Percentiles rank a stretch among this genome's conserved stretches.
Conservation (phyloP, 208 protist species). For the Acanthamoeba royreba region DNA sequence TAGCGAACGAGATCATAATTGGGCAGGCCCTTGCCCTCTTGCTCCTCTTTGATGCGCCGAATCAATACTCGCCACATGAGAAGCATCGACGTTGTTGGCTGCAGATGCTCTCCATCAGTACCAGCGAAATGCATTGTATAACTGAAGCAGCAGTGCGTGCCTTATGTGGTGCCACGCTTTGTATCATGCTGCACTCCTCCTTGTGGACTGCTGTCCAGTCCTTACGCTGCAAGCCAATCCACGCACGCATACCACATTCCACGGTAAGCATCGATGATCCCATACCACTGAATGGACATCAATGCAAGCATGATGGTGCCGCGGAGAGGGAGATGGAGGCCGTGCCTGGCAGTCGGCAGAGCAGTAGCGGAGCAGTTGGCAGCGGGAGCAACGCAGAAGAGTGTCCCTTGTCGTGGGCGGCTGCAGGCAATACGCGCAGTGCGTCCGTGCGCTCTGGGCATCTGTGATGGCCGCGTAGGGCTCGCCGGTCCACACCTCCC, state of each 20-base stretch:
- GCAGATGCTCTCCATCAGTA: neutral
- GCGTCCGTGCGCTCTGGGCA: neutral
- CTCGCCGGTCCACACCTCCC: neutral
- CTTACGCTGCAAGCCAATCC: neutral
- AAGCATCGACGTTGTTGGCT: neutral
- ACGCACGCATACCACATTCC: neutral
- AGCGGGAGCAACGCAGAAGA: neutral
- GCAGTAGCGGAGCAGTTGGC: neutral
- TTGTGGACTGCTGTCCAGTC: neutral
- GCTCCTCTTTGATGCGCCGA: neutral
- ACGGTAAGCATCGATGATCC: neutral
- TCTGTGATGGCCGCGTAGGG: neutral
- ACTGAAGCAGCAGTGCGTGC: neutral
- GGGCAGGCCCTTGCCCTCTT: neutral
- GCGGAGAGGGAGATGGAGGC: neutral
- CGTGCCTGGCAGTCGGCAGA: neutral
- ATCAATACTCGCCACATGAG: neutral
- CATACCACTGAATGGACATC: neutral
- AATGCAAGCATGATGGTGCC: no score
- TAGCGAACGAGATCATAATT: neutral
- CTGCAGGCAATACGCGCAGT: neutral
- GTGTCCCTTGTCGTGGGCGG: neutral
- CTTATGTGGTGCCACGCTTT: neutral
- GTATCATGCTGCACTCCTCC: neutral
- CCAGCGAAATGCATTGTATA: neutral